phyloP scores from a whole-genome alignment of 2,329 filamentous ascomycete species.

The Beauveria sp. region DNA sequence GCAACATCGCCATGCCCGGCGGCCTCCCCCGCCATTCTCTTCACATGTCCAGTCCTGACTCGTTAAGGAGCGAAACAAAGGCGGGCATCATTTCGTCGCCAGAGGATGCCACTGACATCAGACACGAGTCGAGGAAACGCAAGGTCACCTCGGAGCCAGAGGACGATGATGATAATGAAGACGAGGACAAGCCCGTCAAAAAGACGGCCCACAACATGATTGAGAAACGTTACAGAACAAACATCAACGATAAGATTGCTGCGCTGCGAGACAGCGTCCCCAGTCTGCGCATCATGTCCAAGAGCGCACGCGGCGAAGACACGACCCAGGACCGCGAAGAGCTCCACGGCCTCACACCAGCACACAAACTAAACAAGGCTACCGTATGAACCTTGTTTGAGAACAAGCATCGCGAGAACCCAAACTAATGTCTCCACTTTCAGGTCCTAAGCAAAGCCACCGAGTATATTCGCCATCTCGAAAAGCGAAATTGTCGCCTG shows the following conservation, averaged over 20 bases:
- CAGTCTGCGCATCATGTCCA: conserved; percentile 76
- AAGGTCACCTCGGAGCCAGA: conserved; percentile 55
- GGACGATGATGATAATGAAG: conserved; percentile 21
- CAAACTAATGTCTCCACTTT: conserved; percentile 4
- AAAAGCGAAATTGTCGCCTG: conserved; percentile 79
- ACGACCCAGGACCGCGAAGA: conserved; percentile 70
- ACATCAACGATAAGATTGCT: conserved; percentile 94
- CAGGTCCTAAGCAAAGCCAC: conserved; percentile 85
- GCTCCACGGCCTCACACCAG: conserved; percentile 65
- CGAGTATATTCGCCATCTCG: conserved; percentile 89
- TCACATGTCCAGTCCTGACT: conserved; percentile 50
- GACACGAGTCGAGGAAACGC: conserved; percentile 52
- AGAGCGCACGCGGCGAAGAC: conserved; percentile 61
- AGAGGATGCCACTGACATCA: conserved; percentile 40
- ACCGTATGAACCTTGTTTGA: conserved; percentile 46
- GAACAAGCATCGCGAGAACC: background rate
- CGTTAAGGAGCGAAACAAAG: conserved; percentile 40
- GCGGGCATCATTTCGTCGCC: conserved; percentile 50
- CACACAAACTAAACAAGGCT: conserved; percentile 96
- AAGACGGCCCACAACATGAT: conserved; percentile 99
- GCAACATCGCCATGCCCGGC: conserved; percentile 57
- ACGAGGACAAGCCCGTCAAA: conserved; percentile 41
- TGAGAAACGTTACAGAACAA: conserved; percentile 92
- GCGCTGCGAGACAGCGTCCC: conserved; percentile 88
- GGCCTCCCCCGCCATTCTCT: conserved; percentile 54